phyloP scores from a whole-genome alignment of 805 yeast species.

The Cyberlindnera veronae region DNA sequence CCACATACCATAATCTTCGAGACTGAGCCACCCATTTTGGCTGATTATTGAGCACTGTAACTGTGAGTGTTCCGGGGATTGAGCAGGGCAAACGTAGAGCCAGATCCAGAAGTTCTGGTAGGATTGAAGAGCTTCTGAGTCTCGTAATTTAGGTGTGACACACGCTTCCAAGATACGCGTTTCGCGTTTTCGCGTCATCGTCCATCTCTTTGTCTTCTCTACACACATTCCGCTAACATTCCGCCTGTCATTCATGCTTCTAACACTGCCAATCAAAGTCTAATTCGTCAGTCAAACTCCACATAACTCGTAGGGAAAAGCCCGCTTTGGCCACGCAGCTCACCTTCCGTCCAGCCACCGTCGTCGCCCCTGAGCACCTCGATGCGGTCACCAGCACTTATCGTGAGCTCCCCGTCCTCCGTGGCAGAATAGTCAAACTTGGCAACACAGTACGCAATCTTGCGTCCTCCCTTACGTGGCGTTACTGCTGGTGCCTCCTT shows the following conservation, averaged over 20 bases:
- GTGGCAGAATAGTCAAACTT: slow-evolving; percentile 29
- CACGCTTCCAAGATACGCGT: not conserved
- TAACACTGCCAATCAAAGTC: no score
- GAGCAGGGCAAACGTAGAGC: not conserved
- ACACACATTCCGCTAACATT: not conserved
- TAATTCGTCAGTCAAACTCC: slow-evolving; percentile 12
- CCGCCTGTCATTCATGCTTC: not conserved
- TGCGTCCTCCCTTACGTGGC: slow-evolving; percentile 20
- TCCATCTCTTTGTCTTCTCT: not conserved
- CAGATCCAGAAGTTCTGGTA: not conserved
- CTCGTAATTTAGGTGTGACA: not conserved
- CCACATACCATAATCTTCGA: slow-evolving; percentile 30
- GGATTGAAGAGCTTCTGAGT: not conserved
- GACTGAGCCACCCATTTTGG: slow-evolving; percentile 32
- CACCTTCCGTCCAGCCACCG: slow-evolving; percentile 97
- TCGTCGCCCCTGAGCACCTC: slow-evolving; percentile 66
- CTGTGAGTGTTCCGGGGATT: not conserved
- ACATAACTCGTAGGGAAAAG: slow-evolving; percentile 75
- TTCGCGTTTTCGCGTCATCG: slow-evolving; percentile 3
- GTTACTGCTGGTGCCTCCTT: slow-evolving; percentile 23
- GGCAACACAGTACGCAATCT: slow-evolving; percentile 19
- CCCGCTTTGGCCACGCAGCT: slow-evolving; percentile 60
- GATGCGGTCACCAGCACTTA: slow-evolving; percentile 70
- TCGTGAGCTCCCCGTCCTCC: slow-evolving; percentile 75
- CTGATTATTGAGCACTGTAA: not conserved